Base-by-base conservation (phyloP, 2,329 filamentous ascomycete species). In the Trichoderma sp. region DNA sequence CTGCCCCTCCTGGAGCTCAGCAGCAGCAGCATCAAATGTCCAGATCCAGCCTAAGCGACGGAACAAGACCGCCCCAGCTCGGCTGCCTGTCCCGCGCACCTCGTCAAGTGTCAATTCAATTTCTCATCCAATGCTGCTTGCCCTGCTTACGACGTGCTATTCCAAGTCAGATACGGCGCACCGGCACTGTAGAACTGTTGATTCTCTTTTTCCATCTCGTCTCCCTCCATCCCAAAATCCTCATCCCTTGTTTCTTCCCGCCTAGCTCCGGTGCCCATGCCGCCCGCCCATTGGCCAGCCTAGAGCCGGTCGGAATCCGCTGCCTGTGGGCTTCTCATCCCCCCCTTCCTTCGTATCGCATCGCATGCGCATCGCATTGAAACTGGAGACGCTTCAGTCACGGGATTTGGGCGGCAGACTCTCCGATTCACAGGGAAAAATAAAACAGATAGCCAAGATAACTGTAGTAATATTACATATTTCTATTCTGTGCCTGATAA, bases 291-390 rank as follows among this genome's bases (percentile, higher is more conserved):
- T 58, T 66, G 63, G 63, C 27, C 52, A 24, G 62, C 53, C 53
- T n/a, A 31, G 52, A 47, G 29, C 47, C 64, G 35, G 29, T 21
- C 55, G 16, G 56, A 49, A 52, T 31, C 57, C n/a, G 53, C 62
- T 16, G 31, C 31, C 29, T 35, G 19, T 31, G 47, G 47, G 21
- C 33, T 35, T 11, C 13, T 24, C 52, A 52, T 52, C 21, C 13
- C 21, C 10, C 49, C 58, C 59, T 52, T 21, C 33, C 29, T 55
- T 64, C 61, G 61, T 64, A 64, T 64, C 61, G 60, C 60, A 52
- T 63, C 60, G 60, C 49, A 52, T 33, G 33, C 33, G 33, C 33
- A 43, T 43, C 40, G 19, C 33, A 49, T 49, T 49, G 21, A 24
- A 49, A 49, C n/a, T 24, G 47, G 47, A 49, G 47, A 21, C 47